Conservation (phyloP, 768 basidiomycete genomes). For the Trichaptum fuscoviolaceum region DNA sequence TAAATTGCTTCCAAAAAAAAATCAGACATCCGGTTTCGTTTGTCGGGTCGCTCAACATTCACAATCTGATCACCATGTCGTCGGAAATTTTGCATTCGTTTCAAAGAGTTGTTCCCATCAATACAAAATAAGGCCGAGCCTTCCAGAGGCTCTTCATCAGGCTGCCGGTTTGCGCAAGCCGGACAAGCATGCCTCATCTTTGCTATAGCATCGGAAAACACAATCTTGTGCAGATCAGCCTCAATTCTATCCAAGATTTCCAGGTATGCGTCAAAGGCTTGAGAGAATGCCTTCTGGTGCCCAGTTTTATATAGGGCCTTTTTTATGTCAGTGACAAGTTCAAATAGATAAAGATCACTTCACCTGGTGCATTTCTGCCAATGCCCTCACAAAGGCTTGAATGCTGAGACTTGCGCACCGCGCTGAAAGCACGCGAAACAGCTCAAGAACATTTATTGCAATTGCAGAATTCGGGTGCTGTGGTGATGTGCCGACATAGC, state of each 20-base stretch:
- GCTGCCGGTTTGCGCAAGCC: conserved; percentile 20
- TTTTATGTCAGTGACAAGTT: neutral
- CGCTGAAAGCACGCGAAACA: neutral
- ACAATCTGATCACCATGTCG: neutral
- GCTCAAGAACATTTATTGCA: neutral
- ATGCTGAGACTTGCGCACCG: neutral
- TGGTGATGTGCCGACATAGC: neutral
- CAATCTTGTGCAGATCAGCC: neutral
- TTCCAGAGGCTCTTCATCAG: conserved; percentile 12
- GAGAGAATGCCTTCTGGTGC: conserved; percentile 13
- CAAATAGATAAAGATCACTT: neutral
- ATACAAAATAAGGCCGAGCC: conserved; percentile 16
- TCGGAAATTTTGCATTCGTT: neutral
- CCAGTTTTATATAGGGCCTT: neutral
- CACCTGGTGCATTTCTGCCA: neutral
- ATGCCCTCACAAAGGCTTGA: neutral
- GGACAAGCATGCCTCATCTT: conserved; percentile 22
- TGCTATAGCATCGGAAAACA: conserved; percentile 2
- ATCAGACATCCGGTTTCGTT: neutral
- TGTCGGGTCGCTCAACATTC: neutral
- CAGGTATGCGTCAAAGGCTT: conserved; percentile 23
- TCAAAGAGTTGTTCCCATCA: conserved; percentile 17
- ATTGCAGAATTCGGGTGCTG: neutral
- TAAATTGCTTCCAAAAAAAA: conserved; percentile 5
- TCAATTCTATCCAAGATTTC: conserved; percentile 17